Base-by-base conservation (phyloP, 495 filamentous ascomycete genomes). In the Bathelium albidoporum region DNA sequence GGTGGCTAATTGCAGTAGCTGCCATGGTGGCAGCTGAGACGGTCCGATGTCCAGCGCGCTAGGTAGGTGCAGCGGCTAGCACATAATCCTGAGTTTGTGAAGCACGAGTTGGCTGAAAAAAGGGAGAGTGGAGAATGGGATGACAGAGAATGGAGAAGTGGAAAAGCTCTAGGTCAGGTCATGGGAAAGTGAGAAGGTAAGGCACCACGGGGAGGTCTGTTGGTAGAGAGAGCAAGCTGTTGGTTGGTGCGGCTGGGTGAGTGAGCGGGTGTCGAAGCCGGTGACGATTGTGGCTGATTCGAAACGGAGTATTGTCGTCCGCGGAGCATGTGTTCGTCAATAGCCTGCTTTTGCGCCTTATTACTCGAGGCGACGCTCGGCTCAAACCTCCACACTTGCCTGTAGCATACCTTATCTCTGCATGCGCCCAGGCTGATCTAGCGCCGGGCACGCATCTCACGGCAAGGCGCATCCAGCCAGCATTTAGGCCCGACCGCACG, bases 241-340 rank as follows among this genome's bases (percentile, higher is more conserved):
- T 29, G 49, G 49, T 55, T 55, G 49, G 49, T 29, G 49, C 49
- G 49, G 49, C 49, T 55, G 49, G 12, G 12, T 26, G 22, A 11
- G 4, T 29, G 20, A 28, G 49, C 2, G 24, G 22, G 24, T 12
- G 24, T 9, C 5, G 7, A 55, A 24, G 24, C 24, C 20, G 49
- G 49, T 55, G 49, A 55, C 49, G 49, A 55, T 55, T 26, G 49
- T 55, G 49, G 49, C 49, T 55, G 49, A 29, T 55, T 29, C 49
- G 14, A 18, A n/a, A n/a, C n/a, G n/a, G n/a, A n/a, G n/a, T n/a
- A 18, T 55, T 20, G 49, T 24, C 11, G 22, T 55, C 49, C 49
- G 49, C 20, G 49, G n/a, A n/a, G 29, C 49, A 55, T 55, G 49
- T 55, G 49, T 55, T 55, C 49, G 49, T 29, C 12, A 29, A 18